Evolutionary conservation across 2,329 filamentous ascomycete genomes (phyloP), one percentile per base, ranked within the genome.

Genomic region (Sporothrix humicola): DNA sequence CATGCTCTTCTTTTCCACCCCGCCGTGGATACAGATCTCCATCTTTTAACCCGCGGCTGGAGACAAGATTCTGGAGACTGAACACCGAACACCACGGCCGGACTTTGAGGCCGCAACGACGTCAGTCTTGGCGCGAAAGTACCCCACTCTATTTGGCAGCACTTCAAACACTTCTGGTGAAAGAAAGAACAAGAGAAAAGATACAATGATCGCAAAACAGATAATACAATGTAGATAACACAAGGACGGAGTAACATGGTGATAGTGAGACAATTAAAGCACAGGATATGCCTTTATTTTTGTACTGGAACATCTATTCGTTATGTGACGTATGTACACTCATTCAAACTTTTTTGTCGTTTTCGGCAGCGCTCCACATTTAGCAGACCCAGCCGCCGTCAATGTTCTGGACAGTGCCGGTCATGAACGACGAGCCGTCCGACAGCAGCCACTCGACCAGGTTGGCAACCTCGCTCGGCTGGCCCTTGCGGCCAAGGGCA

Each of bases 381-480:
- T 63, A 73, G 46, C 65, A 63, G 9, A 61, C 56, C 66, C 72
- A 71, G 48, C 72, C 72, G 17, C 72, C 72, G 48, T 73, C 72
- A 52, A 73, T 71, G 68, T 23, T 66, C 26, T 65, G 48, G 13
- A 65, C 56, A 17, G 68, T 52, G 44, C 72, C 72, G 6, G 72
- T 71, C 17, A 71, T 73, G 59, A 71, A 73, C 6, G 54, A 65
- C 2, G 72, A 63, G 46, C 46, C 70, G 26, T 72, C 70, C 0
- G 81, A 80, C 4, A 81, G 79, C 69, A 88, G 73, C 73, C 85
- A 87, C 8, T 73, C 76, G 52, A 87, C 81, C 2, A 82, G 80
- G 69, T 82, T 81, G 0, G 86, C 86, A 59, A 88, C 82, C 73
- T 89, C 86, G 15, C 85, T 83, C 0, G 86, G 83, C 74, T 81